phyloP scores from a whole-genome alignment of 2,329 filamentous ascomycete species.

The Aureobasidium lini region DNA sequence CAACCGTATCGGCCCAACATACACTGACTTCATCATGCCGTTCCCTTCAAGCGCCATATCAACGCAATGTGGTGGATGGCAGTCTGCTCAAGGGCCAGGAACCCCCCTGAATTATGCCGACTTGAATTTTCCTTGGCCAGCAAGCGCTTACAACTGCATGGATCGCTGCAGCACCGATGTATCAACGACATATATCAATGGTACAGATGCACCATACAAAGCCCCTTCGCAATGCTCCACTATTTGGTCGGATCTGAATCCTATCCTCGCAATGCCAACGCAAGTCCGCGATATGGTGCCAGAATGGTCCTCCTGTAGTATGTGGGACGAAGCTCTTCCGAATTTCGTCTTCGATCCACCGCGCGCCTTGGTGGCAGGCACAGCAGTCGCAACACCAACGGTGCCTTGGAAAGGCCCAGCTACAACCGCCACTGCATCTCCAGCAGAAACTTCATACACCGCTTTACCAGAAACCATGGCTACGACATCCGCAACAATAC shows the following conservation, averaged over 20 bases:
- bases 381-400: slow-evolving; percentile 5
- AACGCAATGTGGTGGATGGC: slow-evolving; percentile 18
- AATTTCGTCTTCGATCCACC: slow-evolving; percentile 21
- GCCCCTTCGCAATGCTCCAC: slow-evolving; percentile 16
- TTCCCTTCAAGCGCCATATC: slow-evolving; percentile 20
- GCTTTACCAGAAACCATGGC: not conserved
- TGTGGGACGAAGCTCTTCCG: slow-evolving; percentile 17
- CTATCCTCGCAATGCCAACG: slow-evolving; percentile 19
- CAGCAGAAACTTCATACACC: slow-evolving; percentile 3
- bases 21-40: slow-evolving; percentile 20
- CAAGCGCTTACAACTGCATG: slow-evolving; percentile 21
- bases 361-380: slow-evolving; percentile 16
- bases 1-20: slow-evolving; percentile 19
- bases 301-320: slow-evolving; percentile 16
- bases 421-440: slow-evolving; percentile 3
- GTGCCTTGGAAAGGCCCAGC: not conserved
- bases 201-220: not conserved
- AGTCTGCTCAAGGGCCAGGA: slow-evolving; percentile 1
- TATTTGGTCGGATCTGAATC: slow-evolving; percentile 21
- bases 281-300: slow-evolving; percentile 16
- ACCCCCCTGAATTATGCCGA: slow-evolving; percentile 20
- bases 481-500: not conserved
- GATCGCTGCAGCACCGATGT: slow-evolving; percentile 2
- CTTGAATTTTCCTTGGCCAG: slow-evolving; percentile 22
- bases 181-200: not conserved